Evolutionary conservation across 768 basidiomycete genomes (phyloP), one percentile per base, ranked within the genome.

Genomic region (Trametes punicea): DNA sequence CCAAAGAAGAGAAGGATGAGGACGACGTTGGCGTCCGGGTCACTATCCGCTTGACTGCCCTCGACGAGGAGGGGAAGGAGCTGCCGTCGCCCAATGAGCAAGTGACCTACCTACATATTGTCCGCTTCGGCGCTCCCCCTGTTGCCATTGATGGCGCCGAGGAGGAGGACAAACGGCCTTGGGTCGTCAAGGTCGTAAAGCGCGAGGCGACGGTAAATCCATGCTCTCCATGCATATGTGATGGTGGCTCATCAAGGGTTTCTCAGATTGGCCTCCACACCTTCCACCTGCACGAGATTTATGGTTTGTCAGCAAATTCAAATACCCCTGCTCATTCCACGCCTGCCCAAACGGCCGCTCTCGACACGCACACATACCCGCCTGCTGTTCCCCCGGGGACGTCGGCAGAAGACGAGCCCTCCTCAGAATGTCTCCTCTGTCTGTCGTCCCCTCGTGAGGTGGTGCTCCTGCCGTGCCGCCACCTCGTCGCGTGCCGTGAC

Each of bases 281-380:
- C 0, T 98, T 98, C 84, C 88, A 94, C 51, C 76, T 98, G 27
- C 93, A 96, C 66, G 94, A 98, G 67, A 98, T 98, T 44, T 98
- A 89, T 63, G 94, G 94, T 45, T 80, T 98, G 5, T 85, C 90
- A 0, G 39, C 65, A 48, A 61, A 60, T 47, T 71, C 79, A 8
- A 70, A 75, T 36, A 60, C 73, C 4, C 59, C 70, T 16, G 15
- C 68, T 55, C 27, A 65, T 65, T 60, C 58, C 39, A 73, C 72
- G 3, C 71, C 76, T 60, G 73, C 69, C 64, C 74, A 73, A 60
- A 61, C 77, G 4, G 47, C 56, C 13, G 40, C 46, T 31, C 57
- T 54, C n/a, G 70, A 73, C 20, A 62, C 68, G 27, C 75, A 79
- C 58, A 79, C 80, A 6, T 80, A 83, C 45, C 79, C 77, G 1